Conservation (phyloP, 257 asterid species). For the Ajuga chamaepitys region DNA sequence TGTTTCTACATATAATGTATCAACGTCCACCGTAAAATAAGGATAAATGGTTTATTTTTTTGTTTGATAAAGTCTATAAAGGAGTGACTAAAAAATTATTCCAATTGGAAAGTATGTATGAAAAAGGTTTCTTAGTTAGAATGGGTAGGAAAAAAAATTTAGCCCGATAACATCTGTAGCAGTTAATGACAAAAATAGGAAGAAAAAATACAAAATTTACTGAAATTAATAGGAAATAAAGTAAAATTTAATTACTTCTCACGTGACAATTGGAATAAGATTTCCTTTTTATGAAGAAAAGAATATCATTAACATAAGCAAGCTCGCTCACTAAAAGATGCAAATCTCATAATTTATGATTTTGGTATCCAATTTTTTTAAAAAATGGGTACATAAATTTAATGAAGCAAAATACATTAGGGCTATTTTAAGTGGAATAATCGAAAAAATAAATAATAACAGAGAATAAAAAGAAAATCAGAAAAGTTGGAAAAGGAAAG, state of each 20-base stretch:
- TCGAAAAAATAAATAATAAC: not conserved
- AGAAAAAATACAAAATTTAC: not conserved
- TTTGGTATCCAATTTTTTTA: not conserved
- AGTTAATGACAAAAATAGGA: not conserved
- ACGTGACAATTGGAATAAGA: conserved; percentile 8
- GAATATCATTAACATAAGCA: conserved; percentile 4
- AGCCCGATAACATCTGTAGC: not conserved
- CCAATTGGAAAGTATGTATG: too few relatives aligned
- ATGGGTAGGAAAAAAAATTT: not conserved
- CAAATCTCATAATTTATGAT: not conserved
- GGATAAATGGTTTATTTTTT: too few relatives aligned
- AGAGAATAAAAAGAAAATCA: not conserved
- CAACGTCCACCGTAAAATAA: too few relatives aligned
- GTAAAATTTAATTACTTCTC: not conserved
- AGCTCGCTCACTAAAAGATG: not conserved
- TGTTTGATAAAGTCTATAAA: too few relatives aligned
- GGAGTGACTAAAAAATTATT: too few relatives aligned
- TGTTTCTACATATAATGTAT: too few relatives aligned
- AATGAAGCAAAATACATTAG: not conserved
- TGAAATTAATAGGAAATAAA: not conserved
- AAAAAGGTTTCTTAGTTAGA: too few relatives aligned
- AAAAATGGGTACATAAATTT: not conserved
- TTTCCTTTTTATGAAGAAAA: conserved; percentile 13
- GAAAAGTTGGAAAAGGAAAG: not conserved
- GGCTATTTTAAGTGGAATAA: not conserved